Base-by-base conservation (phyloP, 2,329 filamentous ascomycete genomes). In the Xylariomycetidae sp. region DNA sequence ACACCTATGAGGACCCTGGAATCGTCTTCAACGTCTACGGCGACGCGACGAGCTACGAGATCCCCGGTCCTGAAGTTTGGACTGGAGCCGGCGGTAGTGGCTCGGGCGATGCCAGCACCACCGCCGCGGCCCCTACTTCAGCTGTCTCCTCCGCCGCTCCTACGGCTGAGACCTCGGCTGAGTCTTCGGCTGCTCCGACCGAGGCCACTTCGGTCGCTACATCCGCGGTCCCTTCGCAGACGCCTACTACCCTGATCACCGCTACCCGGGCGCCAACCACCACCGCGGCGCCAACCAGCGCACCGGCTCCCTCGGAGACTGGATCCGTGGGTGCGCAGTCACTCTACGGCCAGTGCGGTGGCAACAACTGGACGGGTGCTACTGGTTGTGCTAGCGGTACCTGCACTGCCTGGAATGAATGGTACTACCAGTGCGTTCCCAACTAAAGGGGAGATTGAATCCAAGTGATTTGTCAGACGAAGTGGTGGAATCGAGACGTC, bases 1-100 rank as follows among this genome's bases (percentile, higher is more conserved):
- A 82, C 67, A 76, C 62, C 33, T 59, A 64, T 46, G 57, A 62
- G 34, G 77, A 81, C 53, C 54, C 71, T 10, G 78, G 78, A 38
- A 75, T 82, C 50, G 45, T 65, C 40, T 59, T 79, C 66, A 74
- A 73, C 66, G 68, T 82, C 57, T 81, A 80, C 67, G 39, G 31
- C 31, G 33, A 33, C 25, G 35, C 36, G 44, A 41, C 44, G 27
- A 48, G 30, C 45, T 62, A 63, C 51, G 12, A 40, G 16, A 59
- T 61, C 33, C 58, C 60, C 37, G 59, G 60, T 30, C 58, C 58
- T 15, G 45, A 44, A 13, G 48, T 63, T 45, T 62, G 55, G 45
- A 39, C 42, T n/a, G 52, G 32, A 30, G 44, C 42, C 37, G 33
- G 33, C 28, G 38, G 33, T 45, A 32, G 33, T 13, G 15, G 8